Conservation (phyloP, 2,329 filamentous ascomycete species). For the Microcyclosporella mali region DNA sequence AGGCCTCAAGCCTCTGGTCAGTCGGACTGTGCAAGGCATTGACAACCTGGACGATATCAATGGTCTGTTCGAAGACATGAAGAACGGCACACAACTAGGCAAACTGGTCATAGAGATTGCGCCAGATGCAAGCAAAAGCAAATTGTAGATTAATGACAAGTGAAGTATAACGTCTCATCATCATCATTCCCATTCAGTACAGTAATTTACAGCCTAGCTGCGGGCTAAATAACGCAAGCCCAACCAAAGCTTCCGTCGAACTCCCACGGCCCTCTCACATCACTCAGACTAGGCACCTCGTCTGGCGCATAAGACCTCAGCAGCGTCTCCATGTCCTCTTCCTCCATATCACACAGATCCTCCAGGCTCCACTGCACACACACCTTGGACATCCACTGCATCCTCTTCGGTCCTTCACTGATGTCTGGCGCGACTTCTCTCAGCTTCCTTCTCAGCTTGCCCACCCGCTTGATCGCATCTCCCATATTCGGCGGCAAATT, state of each 20-base stretch:
- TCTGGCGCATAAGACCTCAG: constrained; percentile 62
- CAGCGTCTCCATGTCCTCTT: constrained; percentile 75
- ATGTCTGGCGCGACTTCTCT: constrained; percentile 65
- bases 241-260: constrained; percentile 47
- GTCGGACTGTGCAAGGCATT: constrained; percentile 60
- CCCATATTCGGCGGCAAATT: constrained; percentile 73
- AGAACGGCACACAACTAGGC: constrained; percentile 77
- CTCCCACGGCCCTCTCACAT: constrained; percentile 36
- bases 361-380: constrained; percentile 82
- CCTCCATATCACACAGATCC: constrained; percentile 74
- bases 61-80: constrained; percentile 80
- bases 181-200: neutral
- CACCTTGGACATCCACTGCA: constrained; percentile 92
- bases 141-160: constrained; percentile 17
- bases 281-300: constrained; percentile 38
- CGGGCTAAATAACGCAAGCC: constrained; percentile 28
- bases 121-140: constrained; percentile 26
- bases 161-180: neutral
- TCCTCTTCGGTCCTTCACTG: constrained; percentile 75
- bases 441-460: constrained; percentile 70
- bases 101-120: constrained; percentile 75
- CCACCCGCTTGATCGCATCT: constrained; percentile 78
- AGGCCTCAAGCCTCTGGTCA: constrained; percentile 71
- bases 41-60: constrained; percentile 75
- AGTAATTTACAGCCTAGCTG: neutral